These are phyloP conservation scores for Magnolia changhungtana DNA, from an alignment of 164 flowering plant species.

Conservation along the genomic window DNA sequence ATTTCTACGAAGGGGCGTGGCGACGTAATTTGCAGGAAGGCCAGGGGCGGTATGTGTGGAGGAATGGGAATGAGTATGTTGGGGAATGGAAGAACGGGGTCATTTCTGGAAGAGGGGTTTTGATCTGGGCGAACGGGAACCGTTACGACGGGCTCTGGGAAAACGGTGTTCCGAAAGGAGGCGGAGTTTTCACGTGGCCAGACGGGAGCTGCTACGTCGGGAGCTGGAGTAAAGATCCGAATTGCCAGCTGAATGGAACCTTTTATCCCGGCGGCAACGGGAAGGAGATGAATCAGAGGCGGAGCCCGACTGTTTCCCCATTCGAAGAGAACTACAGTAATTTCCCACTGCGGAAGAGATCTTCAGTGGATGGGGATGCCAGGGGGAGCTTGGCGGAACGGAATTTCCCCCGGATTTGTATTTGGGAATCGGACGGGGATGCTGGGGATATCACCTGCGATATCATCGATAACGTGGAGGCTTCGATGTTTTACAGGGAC, in stretches of 20 bases:
- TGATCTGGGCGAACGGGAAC: slow-evolving; percentile 45
- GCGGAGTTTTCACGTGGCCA: slow-evolving; percentile 35
- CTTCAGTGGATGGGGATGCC: slow-evolving; percentile 43
- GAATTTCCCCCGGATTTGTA: slow-evolving; percentile 68
- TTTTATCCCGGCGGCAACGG: not conserved
- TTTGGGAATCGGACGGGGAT: slow-evolving; percentile 84
- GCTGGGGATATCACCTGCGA: slow-evolving; percentile 87
- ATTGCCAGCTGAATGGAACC: not conserved
- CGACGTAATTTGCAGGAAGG: slow-evolving; percentile 19
- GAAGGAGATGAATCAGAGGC: not conserved
- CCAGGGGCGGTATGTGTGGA: slow-evolving; percentile 35
- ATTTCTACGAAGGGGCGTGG: slow-evolving; percentile 20
- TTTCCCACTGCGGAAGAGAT: slow-evolving; percentile 38
- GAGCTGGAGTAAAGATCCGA: slow-evolving; percentile 2
- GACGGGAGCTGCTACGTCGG: slow-evolving; percentile 41
- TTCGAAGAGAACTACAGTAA: not conserved
- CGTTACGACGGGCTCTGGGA: slow-evolving; percentile 42
- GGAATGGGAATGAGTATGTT: slow-evolving; percentile 34
- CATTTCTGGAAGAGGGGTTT: slow-evolving; percentile 33
- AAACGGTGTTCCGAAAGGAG: slow-evolving; percentile 41
- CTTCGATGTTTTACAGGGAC: slow-evolving; percentile 55
- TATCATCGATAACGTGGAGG: slow-evolving; percentile 70
- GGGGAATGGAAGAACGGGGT: slow-evolving; percentile 44
- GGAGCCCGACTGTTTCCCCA: not conserved
- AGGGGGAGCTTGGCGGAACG: slow-evolving; percentile 38